phyloP scores from a whole-genome alignment of 305 asterid genomes.

The Fraxinus paxiana region DNA sequence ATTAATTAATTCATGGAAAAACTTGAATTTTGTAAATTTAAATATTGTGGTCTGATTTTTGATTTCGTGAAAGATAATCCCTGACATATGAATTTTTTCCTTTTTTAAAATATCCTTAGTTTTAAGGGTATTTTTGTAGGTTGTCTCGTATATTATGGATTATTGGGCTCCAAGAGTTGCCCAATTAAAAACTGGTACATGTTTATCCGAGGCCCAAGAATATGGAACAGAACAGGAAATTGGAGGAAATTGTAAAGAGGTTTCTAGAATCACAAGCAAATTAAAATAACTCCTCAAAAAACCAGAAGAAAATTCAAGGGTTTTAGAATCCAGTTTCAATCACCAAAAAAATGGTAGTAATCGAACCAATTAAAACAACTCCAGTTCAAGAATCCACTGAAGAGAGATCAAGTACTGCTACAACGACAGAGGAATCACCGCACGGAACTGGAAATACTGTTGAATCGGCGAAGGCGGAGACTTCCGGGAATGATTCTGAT shows the following conservation, averaged over 20 bases:
- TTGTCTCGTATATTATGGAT: no score
- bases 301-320: conserved; percentile 9
- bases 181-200: no score
- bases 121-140: no score
- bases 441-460: conserved; percentile 13
- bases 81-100: no score
- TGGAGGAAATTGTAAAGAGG: neutral
- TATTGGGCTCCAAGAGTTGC: no score
- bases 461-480: conserved; percentile 23
- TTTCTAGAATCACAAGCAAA: conserved; percentile 10
- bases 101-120: no score
- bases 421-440: conserved; percentile 18
- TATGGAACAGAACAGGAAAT: neutral
- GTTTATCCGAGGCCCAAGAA: no score
- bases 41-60: no score
- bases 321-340: neutral
- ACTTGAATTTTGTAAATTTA: no score
- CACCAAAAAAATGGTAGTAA: conserved; percentile 54
- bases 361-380: conserved; percentile 34
- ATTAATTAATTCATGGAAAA: no score
- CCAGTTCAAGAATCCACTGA: conserved; percentile 26
- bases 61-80: no score
- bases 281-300: neutral
- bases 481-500: conserved; percentile 56
- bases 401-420: conserved; percentile 11